Evolutionary conservation across 495 filamentous ascomycete species (phyloP).

Genomic region (Hyaloscypha variabilis): DNA sequence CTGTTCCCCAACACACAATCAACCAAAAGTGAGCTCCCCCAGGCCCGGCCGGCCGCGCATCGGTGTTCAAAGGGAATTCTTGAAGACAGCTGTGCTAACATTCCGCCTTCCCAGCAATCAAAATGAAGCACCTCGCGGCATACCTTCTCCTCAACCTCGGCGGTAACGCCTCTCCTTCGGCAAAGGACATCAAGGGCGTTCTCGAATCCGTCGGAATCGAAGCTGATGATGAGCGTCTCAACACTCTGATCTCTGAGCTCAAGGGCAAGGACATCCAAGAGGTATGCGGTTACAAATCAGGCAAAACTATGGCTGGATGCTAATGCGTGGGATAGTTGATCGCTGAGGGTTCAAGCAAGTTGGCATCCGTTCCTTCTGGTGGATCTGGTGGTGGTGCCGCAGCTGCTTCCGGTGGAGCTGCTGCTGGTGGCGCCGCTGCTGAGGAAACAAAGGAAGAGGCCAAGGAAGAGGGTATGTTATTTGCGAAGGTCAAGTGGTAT

Average conservation of each 20-base stretch:
- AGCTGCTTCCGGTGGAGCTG: conserved; percentile 65
- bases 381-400: conserved; percentile 73
- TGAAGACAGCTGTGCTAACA: conserved; percentile 19
- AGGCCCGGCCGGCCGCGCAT: conserved; percentile 3
- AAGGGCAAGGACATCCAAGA: conserved; percentile 96
- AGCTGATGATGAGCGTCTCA: conserved; percentile 84
- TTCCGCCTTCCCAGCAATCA: conserved; percentile 47
- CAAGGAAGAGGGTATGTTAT: conserved; percentile 60
- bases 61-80: background rate
- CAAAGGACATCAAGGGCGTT: conserved; percentile 85
- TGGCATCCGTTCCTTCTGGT: conserved; percentile 96
- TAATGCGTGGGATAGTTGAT: conserved; percentile 70
- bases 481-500: background rate
- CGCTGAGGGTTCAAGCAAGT: conserved; percentile 85
- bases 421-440: conserved; percentile 67
- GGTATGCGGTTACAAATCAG: conserved; percentile 56
- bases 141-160: conserved; percentile 95
- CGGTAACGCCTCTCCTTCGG: conserved; percentile 89
- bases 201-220: conserved; percentile 95
- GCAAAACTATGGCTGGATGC: conserved; percentile 14
- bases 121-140: conserved; percentile 99
- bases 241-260: conserved; percentile 86
- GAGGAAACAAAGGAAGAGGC: conserved; percentile 79
- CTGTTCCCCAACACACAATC: conserved; percentile 54
- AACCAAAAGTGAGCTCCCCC: background rate